Base-by-base conservation (phyloP, 225 moss, liverwort and hornwort species). In the Ulota crispa region DNA sequence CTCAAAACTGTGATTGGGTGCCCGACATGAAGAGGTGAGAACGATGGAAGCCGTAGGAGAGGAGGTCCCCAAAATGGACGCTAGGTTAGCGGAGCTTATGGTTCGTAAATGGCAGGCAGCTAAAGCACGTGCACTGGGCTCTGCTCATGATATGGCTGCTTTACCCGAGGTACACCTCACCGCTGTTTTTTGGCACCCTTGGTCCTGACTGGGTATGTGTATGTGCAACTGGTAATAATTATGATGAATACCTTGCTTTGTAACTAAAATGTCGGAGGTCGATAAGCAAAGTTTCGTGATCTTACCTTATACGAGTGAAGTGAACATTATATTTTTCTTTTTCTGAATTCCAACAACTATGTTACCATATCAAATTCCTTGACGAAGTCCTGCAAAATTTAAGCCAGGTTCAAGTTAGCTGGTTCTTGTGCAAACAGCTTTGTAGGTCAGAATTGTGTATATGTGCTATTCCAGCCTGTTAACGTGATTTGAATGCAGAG, bases 31-130 rank as follows among this genome's bases (percentile, higher is more conserved):
- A 91, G 91, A 88, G 81, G 79, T 74, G 80, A 85, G 89, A 82
- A 76, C 77, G 77, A 85, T 83, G 85, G 79, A 89, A 83, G 76
- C 61, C 32, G 61, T 84, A 80, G 79, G 76, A 82, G 86, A 82
- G 83, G 92, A 89, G 78, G 60, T 91, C 55, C 81, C 89, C 52
- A 89, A 89, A 84, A 98, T 98, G 95, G 98, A 98, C 86, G 98
- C 95, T 78, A 93, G 94, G 85, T 76, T 98, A 79, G 94, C 93
- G 42, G 95, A 95, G 76, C 70, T 88, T 43, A 85, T 94, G 83
- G 90, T 98, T 81, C 95, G 98, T 63, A 93, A 90, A 77, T 98
- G 98, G 98, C 98, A 98, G 82, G 80, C 92, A 84, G 94, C 95
- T 67, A 98, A 98, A 92, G 98, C 98, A 36, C 86, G 85, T 83